A percentile compares a stretch with the other conserved stretches of the same genome.
These are phyloP conservation scores for Ceratobasidium sp. DNA, from an alignment of 1,284 basidiomycete genomes.

Conservation along the genomic window DNA sequence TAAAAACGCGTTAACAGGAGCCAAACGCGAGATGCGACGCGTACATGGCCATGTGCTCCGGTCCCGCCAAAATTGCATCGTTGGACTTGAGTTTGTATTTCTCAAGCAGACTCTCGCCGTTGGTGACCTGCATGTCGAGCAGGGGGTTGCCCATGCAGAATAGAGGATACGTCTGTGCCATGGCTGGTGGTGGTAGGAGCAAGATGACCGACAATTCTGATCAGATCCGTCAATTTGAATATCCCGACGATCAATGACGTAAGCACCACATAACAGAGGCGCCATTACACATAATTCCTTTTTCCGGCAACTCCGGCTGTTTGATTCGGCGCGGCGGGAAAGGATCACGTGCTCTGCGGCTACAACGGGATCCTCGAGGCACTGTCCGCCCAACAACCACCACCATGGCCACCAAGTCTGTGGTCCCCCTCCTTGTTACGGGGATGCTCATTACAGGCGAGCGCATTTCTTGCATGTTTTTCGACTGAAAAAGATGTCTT, in stretches of 20 bases:
- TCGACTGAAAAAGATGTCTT: constrained; percentile 8
- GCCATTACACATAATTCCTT: background rate
- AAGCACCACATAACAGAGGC: background rate
- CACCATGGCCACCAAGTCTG: constrained; percentile 57
- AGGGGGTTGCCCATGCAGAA: constrained; percentile 92
- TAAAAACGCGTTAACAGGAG: constrained; percentile 55
- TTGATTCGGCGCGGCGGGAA: constrained; percentile 3
- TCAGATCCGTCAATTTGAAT: constrained; percentile 11
- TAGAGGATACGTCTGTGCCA: constrained; percentile 61
- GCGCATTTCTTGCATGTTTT: background rate
- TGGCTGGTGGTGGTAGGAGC: constrained; percentile 21
- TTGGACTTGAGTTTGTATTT: constrained; percentile 96
- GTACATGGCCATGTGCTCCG: constrained; percentile 88
- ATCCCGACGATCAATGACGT: background rate
- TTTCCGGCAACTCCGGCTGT: background rate
- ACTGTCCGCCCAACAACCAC: constrained; percentile 54
- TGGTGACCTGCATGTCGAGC: constrained; percentile 88
- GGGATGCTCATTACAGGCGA: constrained; percentile 82
- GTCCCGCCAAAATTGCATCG: constrained; percentile 95
- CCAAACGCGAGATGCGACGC: constrained; percentile 50
- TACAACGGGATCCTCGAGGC: background rate
- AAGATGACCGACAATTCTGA: background rate
- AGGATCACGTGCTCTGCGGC: constrained; percentile 33
- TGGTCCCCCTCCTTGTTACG: constrained; percentile 66
- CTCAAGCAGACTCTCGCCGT: constrained; percentile 85